Conservation (phyloP, 345 rosid genomes). For the Nephelium lappaceum region DNA sequence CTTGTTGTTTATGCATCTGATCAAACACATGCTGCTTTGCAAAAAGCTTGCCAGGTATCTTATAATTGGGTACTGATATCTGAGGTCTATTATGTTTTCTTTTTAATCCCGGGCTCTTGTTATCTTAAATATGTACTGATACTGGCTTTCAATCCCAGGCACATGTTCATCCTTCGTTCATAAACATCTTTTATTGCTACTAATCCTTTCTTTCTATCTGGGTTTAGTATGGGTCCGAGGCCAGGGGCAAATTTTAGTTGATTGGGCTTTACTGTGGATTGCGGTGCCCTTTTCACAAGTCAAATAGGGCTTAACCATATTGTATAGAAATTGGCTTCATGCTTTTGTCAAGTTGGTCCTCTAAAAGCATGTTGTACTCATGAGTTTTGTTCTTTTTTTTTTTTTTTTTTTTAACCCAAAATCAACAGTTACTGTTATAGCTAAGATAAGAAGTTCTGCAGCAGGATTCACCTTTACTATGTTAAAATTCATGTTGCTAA, state of each 20-base stretch:
- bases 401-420: background rate
- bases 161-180: background rate
- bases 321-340: background rate
- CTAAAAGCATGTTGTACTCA: background rate
- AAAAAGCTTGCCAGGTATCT: slow-evolving; percentile 87
- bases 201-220: background rate
- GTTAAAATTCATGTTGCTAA: background rate
- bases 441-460: background rate
- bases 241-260: background rate
- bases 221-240: background rate
- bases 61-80: background rate
- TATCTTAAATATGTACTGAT: background rate
- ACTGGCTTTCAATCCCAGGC: background rate
- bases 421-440: background rate
- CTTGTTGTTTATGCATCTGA: slow-evolving; percentile 86
- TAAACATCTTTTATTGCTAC: background rate
- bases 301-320: background rate
- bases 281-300: background rate
- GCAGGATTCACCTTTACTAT: background rate
- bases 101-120: background rate
- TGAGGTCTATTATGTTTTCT: background rate
- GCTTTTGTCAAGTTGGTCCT: background rate
- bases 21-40: slow-evolving; percentile 85
- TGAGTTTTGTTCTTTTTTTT: background rate
- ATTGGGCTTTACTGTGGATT: background rate